Conservation (phyloP, 257 asterid species). For the Plantago major region DNA sequence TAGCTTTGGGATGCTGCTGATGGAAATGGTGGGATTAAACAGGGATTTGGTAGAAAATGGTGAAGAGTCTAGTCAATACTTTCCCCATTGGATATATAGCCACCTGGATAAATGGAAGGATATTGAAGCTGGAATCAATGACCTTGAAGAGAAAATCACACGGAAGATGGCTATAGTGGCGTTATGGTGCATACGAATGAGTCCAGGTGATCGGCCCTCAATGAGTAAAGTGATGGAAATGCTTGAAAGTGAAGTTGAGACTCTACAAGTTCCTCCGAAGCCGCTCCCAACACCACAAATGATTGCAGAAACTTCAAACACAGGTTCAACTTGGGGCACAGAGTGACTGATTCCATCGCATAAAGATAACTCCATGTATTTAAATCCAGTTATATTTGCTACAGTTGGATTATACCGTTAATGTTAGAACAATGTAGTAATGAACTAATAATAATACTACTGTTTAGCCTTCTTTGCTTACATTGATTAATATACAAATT, state of each 20-base stretch:
- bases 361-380: no score
- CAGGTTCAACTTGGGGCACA: no score
- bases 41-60: neutral
- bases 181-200: constrained; percentile 25
- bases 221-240: constrained; percentile 27
- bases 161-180: constrained; percentile 17
- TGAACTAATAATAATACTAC: no score
- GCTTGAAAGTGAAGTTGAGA: constrained; percentile 27
- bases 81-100: constrained; percentile 22
- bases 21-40: constrained; percentile 19
- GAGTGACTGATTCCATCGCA: no score
- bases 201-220: constrained; percentile 27
- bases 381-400: no score
- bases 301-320: no score
- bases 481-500: no score
- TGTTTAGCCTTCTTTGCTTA: no score
- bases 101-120: constrained; percentile 11
- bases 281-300: neutral
- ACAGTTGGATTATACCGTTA: no score
- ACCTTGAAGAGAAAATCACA: neutral
- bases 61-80: constrained; percentile 18
- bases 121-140: constrained; percentile 6
- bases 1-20: constrained; percentile 26
- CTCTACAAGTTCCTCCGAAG: constrained; percentile 21
- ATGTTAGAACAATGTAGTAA: no score